Evolutionary conservation across 805 yeast species (phyloP).

Genomic region (Wickerhamomyces canadensis): DNA sequence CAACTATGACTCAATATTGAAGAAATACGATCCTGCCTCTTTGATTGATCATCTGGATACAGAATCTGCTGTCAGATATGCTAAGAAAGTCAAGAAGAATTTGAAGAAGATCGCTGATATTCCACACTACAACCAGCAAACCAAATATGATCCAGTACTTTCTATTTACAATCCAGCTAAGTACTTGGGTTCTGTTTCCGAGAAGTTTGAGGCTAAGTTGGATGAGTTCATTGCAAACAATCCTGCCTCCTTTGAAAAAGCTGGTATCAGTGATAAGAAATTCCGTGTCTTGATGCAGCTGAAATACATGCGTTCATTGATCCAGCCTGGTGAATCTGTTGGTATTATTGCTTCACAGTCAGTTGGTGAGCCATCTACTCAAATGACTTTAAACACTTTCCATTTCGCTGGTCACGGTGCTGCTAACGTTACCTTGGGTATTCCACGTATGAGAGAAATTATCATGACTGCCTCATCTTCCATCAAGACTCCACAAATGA

Average conservation of each 20-base stretch:
- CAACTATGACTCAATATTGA: slow-evolving; percentile 80
- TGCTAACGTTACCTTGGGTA: slow-evolving; percentile 98
- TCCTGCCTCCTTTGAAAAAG: slow-evolving; percentile 46
- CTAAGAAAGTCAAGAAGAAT: slow-evolving; percentile 76
- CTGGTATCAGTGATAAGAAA: slow-evolving; percentile 62
- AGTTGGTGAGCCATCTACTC: slow-evolving; percentile 98
- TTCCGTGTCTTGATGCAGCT: slow-evolving; percentile 96
- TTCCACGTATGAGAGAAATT: slow-evolving; percentile 99
- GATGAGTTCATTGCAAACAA: slow-evolving; percentile 62
- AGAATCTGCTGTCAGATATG: slow-evolving; percentile 71
- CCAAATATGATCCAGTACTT: slow-evolving; percentile 82
- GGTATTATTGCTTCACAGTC: slow-evolving; percentile 98
- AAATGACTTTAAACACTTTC: slow-evolving; percentile 95
- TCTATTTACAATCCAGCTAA: slow-evolving; percentile 84
- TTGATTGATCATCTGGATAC: slow-evolving; percentile 72
- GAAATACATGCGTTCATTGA: slow-evolving; percentile 93
- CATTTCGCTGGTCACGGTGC: slow-evolving; percentile 99
- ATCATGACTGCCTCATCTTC: slow-evolving; percentile 97
- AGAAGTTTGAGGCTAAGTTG: slow-evolving; percentile 74
- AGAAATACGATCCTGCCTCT: slow-evolving; percentile 81
- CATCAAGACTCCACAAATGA: slow-evolving; percentile 99
- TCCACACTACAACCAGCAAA: slow-evolving; percentile 57
- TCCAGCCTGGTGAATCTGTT: slow-evolving; percentile 96
- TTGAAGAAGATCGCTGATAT: slow-evolving; percentile 55
- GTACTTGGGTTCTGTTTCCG: slow-evolving; percentile 90